Percentiles rank a stretch among this genome's conserved stretches.
These are phyloP conservation scores for Talaromyces verruculosus DNA, from an alignment of 2,329 filamentous ascomycete genomes.

Conservation along the genomic window DNA sequence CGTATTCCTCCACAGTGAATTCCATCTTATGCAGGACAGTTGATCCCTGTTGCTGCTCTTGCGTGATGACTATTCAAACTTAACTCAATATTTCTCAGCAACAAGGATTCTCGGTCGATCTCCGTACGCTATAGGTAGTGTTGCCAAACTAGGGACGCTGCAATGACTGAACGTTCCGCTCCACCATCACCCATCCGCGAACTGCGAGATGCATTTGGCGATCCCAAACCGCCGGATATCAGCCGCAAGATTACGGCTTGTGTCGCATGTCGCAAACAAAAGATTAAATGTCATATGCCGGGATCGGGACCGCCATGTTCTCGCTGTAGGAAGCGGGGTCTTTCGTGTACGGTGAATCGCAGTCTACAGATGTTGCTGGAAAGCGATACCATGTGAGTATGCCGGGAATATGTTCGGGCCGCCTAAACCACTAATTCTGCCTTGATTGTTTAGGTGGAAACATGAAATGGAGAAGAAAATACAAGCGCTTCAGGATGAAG, in stretches of 20 bases:
- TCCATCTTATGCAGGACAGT: background rate
- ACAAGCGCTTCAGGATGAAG: background rate
- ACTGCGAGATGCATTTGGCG: conserved; percentile 38
- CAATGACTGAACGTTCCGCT: conserved; percentile 18
- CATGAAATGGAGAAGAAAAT: conserved; percentile 32
- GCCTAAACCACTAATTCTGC: background rate
- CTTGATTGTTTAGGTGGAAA: conserved; percentile 39
- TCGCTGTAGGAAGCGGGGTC: conserved; percentile 42
- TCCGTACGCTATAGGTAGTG: background rate
- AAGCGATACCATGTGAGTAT: conserved; percentile 34
- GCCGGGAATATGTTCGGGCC: too few species aligned
- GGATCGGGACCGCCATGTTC: conserved; percentile 41
- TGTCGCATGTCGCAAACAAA: conserved; percentile 30
- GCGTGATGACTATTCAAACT: background rate
- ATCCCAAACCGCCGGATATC: conserved; percentile 37
- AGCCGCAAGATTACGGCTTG: conserved; percentile 34
- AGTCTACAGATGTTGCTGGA: conserved; percentile 47
- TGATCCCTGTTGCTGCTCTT: background rate
- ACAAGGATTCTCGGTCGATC: background rate
- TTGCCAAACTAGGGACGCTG: background rate
- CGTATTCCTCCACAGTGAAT: background rate
- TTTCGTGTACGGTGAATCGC: conserved; percentile 45
- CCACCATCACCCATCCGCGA: conserved; percentile 24
- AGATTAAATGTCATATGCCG: conserved; percentile 46
- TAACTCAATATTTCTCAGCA: background rate